phyloP scores from a whole-genome alignment of 371 early-diverging fungal genomes.

The Mortierella sp. region DNA sequence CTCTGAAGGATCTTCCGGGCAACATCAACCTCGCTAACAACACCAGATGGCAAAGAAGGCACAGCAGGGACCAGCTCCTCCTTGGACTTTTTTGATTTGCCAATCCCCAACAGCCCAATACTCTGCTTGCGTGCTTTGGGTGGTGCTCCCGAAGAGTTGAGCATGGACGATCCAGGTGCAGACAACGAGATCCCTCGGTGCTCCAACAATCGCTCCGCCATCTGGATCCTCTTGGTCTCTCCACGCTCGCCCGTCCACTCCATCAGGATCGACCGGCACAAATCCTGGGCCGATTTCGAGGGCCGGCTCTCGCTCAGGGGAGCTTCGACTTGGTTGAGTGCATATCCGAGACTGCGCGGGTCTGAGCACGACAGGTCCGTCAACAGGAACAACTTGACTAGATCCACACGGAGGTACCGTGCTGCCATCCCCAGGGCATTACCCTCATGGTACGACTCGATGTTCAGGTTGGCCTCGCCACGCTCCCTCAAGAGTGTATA shows the following conservation, averaged over 20 bases:
- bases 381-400: constrained; percentile 45
- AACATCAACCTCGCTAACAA: constrained; percentile 35
- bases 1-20: constrained; percentile 42
- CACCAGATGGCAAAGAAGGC: constrained; percentile 25
- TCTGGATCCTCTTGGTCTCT: constrained; percentile 45
- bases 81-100: constrained; percentile 45
- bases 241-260: constrained; percentile 55
- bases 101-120: constrained; percentile 35
- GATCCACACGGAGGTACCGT: constrained; percentile 43
- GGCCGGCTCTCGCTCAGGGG: constrained; percentile 42
- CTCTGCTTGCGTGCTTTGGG: constrained; percentile 48
- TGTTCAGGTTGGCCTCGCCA: constrained; percentile 34
- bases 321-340: constrained; percentile 33
- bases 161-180: constrained; percentile 11
- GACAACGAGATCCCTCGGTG: constrained; percentile 27
- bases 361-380: constrained; percentile 47
- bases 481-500: constrained; percentile 43
- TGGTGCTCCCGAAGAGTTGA: constrained; percentile 7
- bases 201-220: constrained; percentile 53
- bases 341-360: constrained; percentile 42
- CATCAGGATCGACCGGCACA: constrained; percentile 42
- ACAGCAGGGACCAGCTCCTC: constrained; percentile 27
- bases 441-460: constrained; percentile 47
- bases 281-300: constrained; percentile 35
- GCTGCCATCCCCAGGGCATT: constrained; percentile 52